Base-by-base conservation (phyloP, 768 basidiomycete genomes). In the Russula brevipes region DNA sequence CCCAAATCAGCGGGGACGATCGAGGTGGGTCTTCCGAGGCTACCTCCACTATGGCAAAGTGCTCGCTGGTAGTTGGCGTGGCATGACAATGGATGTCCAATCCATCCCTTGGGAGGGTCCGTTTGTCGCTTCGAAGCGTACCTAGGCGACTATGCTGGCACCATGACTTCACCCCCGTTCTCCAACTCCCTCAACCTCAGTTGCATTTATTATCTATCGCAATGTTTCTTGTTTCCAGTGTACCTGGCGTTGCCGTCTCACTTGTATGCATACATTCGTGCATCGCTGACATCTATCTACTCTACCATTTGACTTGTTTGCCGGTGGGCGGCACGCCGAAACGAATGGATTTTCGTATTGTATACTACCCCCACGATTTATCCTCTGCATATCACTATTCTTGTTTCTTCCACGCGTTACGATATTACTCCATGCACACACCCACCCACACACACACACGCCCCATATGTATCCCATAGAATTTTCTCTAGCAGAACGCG, bases 1-100 rank as follows among this genome's bases (percentile, higher is more conserved):
- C 16, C 61, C 58, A 30, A 41, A 16, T 24, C 63, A 35, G 47
- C 19, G 46, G 49, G 67, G 66, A 35, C 45, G 68, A 55, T 60
- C 64, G 31, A 67, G 64, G 14, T 75, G 74, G 69, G 78, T 90
- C 46, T 85, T 90, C 67, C 87, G 84, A 38, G 89, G 89, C 5
- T 91, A 89, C 70, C 65, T 91, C 52, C 80, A 86, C 6, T 87
- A 83, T 0, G 82, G 81, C 9, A 73, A 80, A 61, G 87, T 81
- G 60, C 81, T 90, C 64, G 86, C 88, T 16, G 89, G 89, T 5
- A 85, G 84, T 60, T 90, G 89, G 89, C 78, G 89, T 36, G 73
- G 73, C 51, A 75, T 76, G 68, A 80, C 79, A 44, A 72, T 70
- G 57, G 76, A 70, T 61, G 80, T 82, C 49, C 75, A 77, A 3